A percentile compares a stretch with the other conserved stretches of the same genome.
phyloP scores from a whole-genome alignment of 805 yeast genomes.

The Zygosaccharomyces rouxii region DNA sequence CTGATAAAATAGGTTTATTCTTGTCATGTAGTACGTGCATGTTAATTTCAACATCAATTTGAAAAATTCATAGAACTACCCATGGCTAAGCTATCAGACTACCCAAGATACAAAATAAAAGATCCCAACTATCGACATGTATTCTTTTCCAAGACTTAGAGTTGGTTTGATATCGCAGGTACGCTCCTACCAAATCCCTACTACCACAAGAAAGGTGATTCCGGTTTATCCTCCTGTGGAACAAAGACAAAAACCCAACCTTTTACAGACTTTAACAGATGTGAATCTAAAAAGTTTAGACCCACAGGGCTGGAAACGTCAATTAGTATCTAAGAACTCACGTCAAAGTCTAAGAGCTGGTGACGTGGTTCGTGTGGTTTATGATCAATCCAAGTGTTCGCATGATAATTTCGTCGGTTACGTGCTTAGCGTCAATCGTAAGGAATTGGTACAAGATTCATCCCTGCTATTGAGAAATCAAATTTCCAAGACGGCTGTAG shows the following conservation, averaged over 20 bases:
- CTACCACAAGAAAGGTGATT: conserved; percentile 21
- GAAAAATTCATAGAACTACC: not conserved
- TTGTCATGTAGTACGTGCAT: not conserved
- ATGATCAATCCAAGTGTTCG: conserved; percentile 48
- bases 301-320: conserved; percentile 63
- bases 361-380: conserved; percentile 73
- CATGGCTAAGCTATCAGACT: not conserved
- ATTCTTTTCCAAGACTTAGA: not conserved
- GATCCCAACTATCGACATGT: not conserved
- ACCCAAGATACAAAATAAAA: no score
- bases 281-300: conserved; percentile 60
- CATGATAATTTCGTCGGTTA: conserved; percentile 73
- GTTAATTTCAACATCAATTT: not conserved
- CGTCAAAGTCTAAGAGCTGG: conserved; percentile 65
- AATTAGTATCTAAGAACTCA: conserved; percentile 45
- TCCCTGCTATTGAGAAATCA: conserved; percentile 80
- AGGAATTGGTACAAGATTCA: conserved; percentile 55
- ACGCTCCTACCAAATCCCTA: conserved; percentile 19
- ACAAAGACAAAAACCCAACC: conserved; percentile 5
- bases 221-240: conserved; percentile 33
- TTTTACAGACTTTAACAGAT: conserved; percentile 15
- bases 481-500: conserved; percentile 79
- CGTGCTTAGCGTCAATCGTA: conserved; percentile 69
- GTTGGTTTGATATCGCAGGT: not conserved
- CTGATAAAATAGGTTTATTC: not conserved